Conservation (phyloP, 2,329 filamentous ascomycete genomes). For the Rhynchosporium graminicola region DNA sequence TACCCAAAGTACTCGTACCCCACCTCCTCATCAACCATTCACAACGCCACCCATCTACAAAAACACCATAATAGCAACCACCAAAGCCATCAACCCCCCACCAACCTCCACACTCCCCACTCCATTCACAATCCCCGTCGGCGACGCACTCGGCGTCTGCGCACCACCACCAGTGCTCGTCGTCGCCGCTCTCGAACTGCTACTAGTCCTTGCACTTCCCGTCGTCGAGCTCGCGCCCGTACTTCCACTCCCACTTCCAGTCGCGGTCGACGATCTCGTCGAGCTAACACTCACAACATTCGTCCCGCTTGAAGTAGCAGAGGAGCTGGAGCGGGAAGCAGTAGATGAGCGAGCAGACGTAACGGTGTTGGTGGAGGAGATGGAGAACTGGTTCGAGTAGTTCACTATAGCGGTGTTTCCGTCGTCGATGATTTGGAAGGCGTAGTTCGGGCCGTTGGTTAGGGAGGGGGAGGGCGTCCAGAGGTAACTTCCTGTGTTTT, state of each 20-base stretch:
- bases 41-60: not conserved
- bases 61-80: constrained; percentile 15
- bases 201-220: not conserved
- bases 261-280: not conserved
- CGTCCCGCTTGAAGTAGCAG: not conserved
- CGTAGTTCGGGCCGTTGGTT: constrained; percentile 27
- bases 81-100: constrained; percentile 11
- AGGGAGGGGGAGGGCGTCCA: constrained; percentile 32
- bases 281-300: not conserved
- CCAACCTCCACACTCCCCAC: constrained; percentile 15
- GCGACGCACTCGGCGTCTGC: too few relatives aligned
- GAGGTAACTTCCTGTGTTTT: constrained; percentile 30
- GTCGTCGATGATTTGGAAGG: constrained; percentile 36
- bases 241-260: not conserved
- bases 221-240: not conserved
- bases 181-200: too few relatives aligned
- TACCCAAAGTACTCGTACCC: too few relatives aligned
- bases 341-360: not conserved
- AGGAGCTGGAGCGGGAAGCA: not conserved
- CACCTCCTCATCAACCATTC: too few relatives aligned
- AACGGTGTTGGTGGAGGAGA: constrained; percentile 31
- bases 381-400: constrained; percentile 36
- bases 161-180: too few relatives aligned
- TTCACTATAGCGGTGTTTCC: constrained; percentile 30
- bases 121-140: not conserved